Evolutionary conservation across 2,329 filamentous ascomycete species (phyloP).

Genomic region (Aciculosporium take): DNA sequence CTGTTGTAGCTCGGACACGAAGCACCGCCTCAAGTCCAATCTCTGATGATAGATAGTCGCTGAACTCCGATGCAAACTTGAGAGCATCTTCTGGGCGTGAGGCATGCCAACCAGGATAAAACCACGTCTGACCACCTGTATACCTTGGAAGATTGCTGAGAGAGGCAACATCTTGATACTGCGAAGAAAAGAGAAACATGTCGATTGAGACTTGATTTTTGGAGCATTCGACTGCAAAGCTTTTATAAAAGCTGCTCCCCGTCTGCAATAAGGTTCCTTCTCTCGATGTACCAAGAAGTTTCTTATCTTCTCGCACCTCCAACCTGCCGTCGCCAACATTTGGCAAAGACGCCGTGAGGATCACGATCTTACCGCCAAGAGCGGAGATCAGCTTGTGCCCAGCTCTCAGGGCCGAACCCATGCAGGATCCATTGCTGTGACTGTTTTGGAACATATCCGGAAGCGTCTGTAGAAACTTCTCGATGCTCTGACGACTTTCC

Average conservation of each 20-base stretch:
- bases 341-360: constrained; percentile 78
- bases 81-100: constrained; percentile 88
- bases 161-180: constrained; percentile 95
- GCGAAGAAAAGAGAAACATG: constrained; percentile 93
- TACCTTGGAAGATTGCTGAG: constrained; percentile 91
- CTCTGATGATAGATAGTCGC: constrained; percentile 89
- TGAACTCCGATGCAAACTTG: constrained; percentile 95
- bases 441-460: constrained; percentile 96
- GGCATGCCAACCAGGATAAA: constrained; percentile 96
- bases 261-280: constrained; percentile 81
- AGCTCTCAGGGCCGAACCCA: constrained; percentile 84
- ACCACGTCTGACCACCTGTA: constrained; percentile 94
- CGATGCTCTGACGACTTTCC: constrained; percentile 81
- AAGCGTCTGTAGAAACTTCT: constrained; percentile 78
- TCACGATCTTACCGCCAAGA: constrained; percentile 86
- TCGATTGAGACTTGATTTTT: constrained; percentile 98
- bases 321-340: constrained; percentile 83
- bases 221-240: constrained; percentile 94
- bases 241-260: constrained; percentile 95
- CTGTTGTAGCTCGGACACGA: constrained; percentile 86
- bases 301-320: constrained; percentile 92
- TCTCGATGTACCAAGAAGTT: constrained; percentile 83
- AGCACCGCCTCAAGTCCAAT: constrained; percentile 94
- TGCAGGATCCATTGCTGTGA: constrained; percentile 76
- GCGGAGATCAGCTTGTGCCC: constrained; percentile 93